phyloP scores from a whole-genome alignment of 1,284 basidiomycete species.

The Cutaneotrichosporon sp. region DNA sequence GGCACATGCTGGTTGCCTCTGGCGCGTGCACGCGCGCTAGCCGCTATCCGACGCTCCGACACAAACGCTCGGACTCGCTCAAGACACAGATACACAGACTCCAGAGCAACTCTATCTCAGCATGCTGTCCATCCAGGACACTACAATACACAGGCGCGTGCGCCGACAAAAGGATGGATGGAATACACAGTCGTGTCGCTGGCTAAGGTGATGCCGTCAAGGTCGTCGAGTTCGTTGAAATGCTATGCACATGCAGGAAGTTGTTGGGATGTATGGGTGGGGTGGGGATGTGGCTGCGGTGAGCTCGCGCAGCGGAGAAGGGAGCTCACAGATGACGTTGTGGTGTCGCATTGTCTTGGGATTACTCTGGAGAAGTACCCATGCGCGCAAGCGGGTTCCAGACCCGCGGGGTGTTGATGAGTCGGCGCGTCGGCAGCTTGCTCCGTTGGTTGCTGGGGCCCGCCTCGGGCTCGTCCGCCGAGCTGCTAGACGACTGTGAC shows the following conservation, averaged over 20 bases:
- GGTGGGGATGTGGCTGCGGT: neutral
- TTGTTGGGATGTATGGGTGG: neutral
- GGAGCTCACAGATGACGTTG: neutral
- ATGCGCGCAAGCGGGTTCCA: conserved; percentile 9
- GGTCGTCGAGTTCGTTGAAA: neutral
- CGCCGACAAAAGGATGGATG: conserved; percentile 4
- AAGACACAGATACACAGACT: too few relatives aligned
- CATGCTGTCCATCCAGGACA: neutral
- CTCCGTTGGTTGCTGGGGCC: neutral
- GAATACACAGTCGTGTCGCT: conserved; percentile 6
- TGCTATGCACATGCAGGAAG: conserved; percentile 6
- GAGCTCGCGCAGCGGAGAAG: too few relatives aligned
- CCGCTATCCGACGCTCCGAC: neutral
- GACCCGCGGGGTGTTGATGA: conserved; percentile 5
- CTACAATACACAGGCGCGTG: conserved; percentile 7
- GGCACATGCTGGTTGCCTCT: neutral
- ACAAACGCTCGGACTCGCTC: neutral
- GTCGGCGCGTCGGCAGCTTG: conserved; percentile 13
- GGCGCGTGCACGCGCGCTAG: neutral
- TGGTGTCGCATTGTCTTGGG: neutral
- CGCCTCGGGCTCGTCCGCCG: neutral
- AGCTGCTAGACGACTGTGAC: neutral
- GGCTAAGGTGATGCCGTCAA: neutral
- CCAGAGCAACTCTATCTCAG: too few relatives aligned
- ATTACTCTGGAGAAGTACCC: neutral